Evolutionary conservation across 768 basidiomycete genomes (phyloP), one percentile per base, ranked within the genome.

Genomic region (Phallus indusiatus): DNA sequence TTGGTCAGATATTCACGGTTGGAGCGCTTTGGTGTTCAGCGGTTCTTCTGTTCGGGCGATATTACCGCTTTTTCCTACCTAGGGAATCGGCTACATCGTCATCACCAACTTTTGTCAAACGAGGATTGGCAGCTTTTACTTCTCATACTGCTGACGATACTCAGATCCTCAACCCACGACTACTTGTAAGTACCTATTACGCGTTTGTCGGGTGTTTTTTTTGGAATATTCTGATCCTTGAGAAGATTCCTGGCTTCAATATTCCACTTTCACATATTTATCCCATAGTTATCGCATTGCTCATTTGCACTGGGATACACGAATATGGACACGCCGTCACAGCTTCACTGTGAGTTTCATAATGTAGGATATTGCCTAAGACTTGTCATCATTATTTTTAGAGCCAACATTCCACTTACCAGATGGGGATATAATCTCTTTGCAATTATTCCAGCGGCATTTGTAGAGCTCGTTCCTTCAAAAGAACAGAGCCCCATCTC

Each of bases 221-320:
- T 42, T 48, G 48, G n/a, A n/a, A 42, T 10, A n/a, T 20, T 12
- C 17, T 18, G 8, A 52, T 33, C 50, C 9, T n/a, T 48, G 47
- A n/a, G n/a, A 63, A 92, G 90, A 83, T 94, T 37, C 91, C 92
- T 20, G 91, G 91, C 1, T 61, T 91, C 7, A 94, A 89, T 1
- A 81, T 88, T 1, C 91, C 91, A 1, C 65, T 90, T n/a, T 70
- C 72, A 22, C 84, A 94, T 66, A 66, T 89, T 1, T 86, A 86
- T 5, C 63, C 84, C 16, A 80, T 93, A 52, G 63, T 92, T 7
- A 34, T 80, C 6, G 78, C 85, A 0, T 75, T 93, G 16, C 75
- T 84, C 50, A 21, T 81, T 9, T 78, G 79, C 56, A 90, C 92
- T 69, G 64, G 84, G n/a, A 67, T 88, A 18, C 91, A 94, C 63